phyloP scores from a whole-genome alignment of 2,329 filamentous ascomycete genomes.

The Penicillium aurantiogriseum region DNA sequence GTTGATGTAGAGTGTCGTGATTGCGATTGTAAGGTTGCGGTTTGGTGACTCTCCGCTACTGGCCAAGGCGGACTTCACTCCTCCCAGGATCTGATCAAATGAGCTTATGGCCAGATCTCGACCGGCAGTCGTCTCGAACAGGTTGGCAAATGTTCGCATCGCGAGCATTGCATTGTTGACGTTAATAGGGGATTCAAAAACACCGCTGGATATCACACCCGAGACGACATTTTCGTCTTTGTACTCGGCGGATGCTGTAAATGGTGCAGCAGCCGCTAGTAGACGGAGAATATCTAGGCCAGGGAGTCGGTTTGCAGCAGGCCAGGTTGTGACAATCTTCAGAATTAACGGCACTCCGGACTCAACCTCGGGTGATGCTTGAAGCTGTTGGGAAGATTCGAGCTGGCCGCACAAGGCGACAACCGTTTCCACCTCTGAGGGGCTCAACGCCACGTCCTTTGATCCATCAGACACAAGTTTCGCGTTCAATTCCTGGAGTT shows the following conservation, averaged over 20 bases:
- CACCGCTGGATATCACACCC: slow-evolving; percentile 56
- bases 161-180: slow-evolving; percentile 88
- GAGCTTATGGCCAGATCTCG: slow-evolving; percentile 60
- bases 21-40: slow-evolving; percentile 77
- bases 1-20: slow-evolving; percentile 81
- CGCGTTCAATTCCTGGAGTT: slow-evolving; percentile 69
- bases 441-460: slow-evolving; percentile 72
- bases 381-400: slow-evolving; percentile 45
- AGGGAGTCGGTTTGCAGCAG: slow-evolving; percentile 74
- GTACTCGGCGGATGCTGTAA: slow-evolving; percentile 62
- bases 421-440: slow-evolving; percentile 66
- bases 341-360: slow-evolving; percentile 63
- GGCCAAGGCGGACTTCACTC: slow-evolving; percentile 63
- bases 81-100: slow-evolving; percentile 60
- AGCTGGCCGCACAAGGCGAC: slow-evolving; percentile 62
- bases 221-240: slow-evolving; percentile 58
- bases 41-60: slow-evolving; percentile 56
- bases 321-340: slow-evolving; percentile 75
- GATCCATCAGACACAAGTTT: slow-evolving; percentile 66
- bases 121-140: slow-evolving; percentile 75
- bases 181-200: slow-evolving; percentile 61
- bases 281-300: slow-evolving; percentile 86
- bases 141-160: slow-evolving; percentile 74
- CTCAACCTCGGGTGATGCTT: slow-evolving; percentile 50
- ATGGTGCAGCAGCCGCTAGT: slow-evolving; percentile 65